A percentile compares a stretch with the other conserved stretches of the same genome.
phyloP scores from a whole-genome alignment of 2,329 filamentous ascomycete genomes.

The Fusarium dimerum region DNA sequence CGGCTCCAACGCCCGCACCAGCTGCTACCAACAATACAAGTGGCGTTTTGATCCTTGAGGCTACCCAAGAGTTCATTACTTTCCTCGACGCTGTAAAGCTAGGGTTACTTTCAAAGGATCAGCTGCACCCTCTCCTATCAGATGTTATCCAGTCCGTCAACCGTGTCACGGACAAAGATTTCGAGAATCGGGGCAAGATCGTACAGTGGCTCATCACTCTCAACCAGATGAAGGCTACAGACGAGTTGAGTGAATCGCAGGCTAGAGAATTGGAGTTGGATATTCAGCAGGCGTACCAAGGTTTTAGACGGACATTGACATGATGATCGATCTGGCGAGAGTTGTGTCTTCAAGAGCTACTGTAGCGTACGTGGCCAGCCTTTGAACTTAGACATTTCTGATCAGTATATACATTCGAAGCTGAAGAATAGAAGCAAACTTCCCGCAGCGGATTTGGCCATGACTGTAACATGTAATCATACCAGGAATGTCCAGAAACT shows the following conservation, averaged over 20 bases:
- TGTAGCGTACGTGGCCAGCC: conserved; percentile 8
- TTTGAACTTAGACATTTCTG: not conserved
- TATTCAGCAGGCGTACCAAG: conserved; percentile 91
- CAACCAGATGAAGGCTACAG: conserved; percentile 96
- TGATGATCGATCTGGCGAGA: conserved; percentile 32
- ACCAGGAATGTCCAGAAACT: conserved; percentile 98
- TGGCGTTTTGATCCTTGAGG: conserved; percentile 76
- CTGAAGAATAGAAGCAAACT: conserved; percentile 24
- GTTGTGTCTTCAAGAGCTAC: conserved; percentile 7
- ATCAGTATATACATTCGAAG: not conserved
- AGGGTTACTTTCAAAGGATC: conserved; percentile 90
- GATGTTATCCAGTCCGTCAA: conserved; percentile 98
- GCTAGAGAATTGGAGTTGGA: conserved; percentile 88
- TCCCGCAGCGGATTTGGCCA: conserved; percentile 2
- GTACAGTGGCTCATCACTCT: conserved; percentile 97
- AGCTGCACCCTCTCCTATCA: conserved; percentile 89
- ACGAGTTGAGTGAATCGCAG: conserved; percentile 85
- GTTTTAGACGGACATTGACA: conserved; percentile 80
- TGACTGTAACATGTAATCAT: conserved; percentile 39
- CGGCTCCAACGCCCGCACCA: conserved; percentile 44
- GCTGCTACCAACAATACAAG: conserved; percentile 50
- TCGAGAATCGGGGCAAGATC: conserved; percentile 94
- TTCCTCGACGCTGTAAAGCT: conserved; percentile 94
- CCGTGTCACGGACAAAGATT: conserved; percentile 92
- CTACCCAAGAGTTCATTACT: conserved; percentile 98